Evolutionary conservation across 2,329 filamentous ascomycete species (phyloP).

Genomic region (Microsporum ferrugineum): DNA sequence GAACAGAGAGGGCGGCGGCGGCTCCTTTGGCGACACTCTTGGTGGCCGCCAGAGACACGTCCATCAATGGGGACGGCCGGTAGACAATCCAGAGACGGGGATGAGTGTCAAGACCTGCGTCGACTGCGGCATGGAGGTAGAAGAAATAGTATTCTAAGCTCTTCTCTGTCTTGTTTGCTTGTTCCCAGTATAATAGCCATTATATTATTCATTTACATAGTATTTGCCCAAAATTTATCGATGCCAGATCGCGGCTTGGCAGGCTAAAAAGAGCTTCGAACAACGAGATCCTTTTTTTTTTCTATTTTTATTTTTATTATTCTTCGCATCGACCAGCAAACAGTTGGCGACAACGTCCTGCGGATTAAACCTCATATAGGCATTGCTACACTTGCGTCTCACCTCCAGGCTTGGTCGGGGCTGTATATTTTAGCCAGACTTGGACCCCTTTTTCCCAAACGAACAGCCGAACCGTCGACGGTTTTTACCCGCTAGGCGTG

Average conservation of each 20-base stretch:
- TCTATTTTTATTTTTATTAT: neutral
- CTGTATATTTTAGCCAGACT: neutral
- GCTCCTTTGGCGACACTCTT: slow-evolving; percentile 65
- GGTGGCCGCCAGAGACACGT: slow-evolving; percentile 61
- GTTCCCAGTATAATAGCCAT: neutral
- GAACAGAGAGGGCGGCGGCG: slow-evolving; percentile 46
- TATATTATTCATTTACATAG: too few relatives aligned
- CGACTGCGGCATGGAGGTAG: slow-evolving; percentile 56
- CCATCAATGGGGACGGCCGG: slow-evolving; percentile 65
- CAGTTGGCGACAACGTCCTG: neutral
- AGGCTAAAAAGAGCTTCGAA: slow-evolving; percentile 5
- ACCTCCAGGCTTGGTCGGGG: neutral
- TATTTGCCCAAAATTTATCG: neutral
- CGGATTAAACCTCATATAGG: neutral
- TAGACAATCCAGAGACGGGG: slow-evolving; percentile 47
- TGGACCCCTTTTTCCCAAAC: neutral
- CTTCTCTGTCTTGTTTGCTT: neutral
- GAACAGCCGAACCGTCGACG: neutral
- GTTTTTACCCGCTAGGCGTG: neutral
- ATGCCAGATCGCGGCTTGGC: slow-evolving; percentile 4
- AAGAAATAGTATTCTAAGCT: slow-evolving; percentile 47
- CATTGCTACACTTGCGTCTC: neutral
- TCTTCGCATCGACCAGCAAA: neutral
- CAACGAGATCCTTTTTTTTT: slow-evolving; percentile 6
- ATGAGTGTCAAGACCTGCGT: slow-evolving; percentile 59